Evolutionary conservation across 331 rosid genomes (phyloP).

Genomic region (Telfairia occidentalis): DNA sequence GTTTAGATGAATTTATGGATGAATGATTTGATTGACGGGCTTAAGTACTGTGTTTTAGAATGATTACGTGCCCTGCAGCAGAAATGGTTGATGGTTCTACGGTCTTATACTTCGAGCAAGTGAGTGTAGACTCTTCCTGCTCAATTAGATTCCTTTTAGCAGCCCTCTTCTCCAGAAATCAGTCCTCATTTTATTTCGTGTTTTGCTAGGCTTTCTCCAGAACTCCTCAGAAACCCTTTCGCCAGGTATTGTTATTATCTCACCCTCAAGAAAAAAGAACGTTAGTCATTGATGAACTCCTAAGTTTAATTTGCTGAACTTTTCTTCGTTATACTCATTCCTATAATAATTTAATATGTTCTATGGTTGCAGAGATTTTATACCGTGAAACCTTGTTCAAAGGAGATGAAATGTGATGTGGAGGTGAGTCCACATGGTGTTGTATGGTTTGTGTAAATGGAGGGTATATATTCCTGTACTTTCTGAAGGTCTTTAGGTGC

Average conservation of each 20-base stretch:
- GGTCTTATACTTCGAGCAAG: conserved; percentile 84
- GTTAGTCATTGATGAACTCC: not conserved
- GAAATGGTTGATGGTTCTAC: conserved; percentile 89
- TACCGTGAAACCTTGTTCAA: conserved; percentile 93
- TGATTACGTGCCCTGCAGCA: conserved; percentile 89
- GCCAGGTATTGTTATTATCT: conserved; percentile 46
- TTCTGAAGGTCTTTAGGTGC: not conserved
- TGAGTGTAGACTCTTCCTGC: conserved; percentile 14
- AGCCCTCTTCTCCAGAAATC: not conserved
- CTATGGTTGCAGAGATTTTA: conserved; percentile 67
- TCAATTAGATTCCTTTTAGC: not conserved
- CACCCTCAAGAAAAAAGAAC: not conserved
- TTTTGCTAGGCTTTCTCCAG: conserved; percentile 86
- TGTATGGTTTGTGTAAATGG: not conserved
- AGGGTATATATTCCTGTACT: not conserved
- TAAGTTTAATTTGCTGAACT: not conserved
- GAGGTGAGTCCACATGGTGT: conserved; percentile 44
- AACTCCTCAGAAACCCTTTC: conserved; percentile 88
- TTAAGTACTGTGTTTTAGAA: conserved; percentile 27
- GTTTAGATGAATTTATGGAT: not conserved
- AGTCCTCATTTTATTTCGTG: conserved; percentile 17
- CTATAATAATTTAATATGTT: not conserved
- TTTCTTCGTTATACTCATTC: not conserved
- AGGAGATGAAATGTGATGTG: conserved; percentile 92
- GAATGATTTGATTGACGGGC: not conserved